Evolutionary conservation across 2,329 filamentous ascomycete genomes (phyloP), one percentile per base, ranked within the genome.

Genomic region (Ilyonectria mors-panacis): DNA sequence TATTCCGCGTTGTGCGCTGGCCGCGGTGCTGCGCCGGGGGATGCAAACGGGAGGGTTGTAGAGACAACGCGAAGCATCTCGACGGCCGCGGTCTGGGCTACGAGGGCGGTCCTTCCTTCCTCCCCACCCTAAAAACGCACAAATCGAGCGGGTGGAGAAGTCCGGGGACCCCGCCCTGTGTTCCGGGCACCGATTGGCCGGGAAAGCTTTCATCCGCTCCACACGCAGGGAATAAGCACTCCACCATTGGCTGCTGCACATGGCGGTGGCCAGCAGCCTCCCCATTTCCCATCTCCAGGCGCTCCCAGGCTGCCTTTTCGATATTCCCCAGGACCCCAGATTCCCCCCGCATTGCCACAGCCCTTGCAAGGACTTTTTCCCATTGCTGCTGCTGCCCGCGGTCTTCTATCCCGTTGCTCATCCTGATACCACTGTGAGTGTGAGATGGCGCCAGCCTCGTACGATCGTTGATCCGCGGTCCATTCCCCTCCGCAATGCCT

Each of bases 341-440:
- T 74, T 76, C 73, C 73, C 74, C 74, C 74, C 73, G 73, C 73
- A 75, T 71, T 69, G 59, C 58, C 63, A 48, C 15, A 42, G 66
- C 44, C 53, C 59, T 66, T 62, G 62, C 62, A 54, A 59, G 56
- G 35, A 65, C 54, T 50, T 59, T 65, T 60, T 59, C 35, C 62
- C 50, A 62, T 53, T 54, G 59, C 54, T 64, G 70, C 58, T 47
- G 53, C 71, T 72, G 70, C 61, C 66, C 69, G 51, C 67, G 55
- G 42, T 47, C 55, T 66, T 58, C 54, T 28, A 10, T 60, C 53
- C 56, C 33, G 53, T 30, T 55, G 58, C 37, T 55, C 45, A 8
- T 42, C 37, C 15, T 39, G 37, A 39, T 58, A 48, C 28, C 59
- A 44, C 53, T 63, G 65, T 26, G 26, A 26, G 26, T 70, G 57